Conservation (phyloP, 345 rosid genomes). For the Excoecaria agallocha region DNA sequence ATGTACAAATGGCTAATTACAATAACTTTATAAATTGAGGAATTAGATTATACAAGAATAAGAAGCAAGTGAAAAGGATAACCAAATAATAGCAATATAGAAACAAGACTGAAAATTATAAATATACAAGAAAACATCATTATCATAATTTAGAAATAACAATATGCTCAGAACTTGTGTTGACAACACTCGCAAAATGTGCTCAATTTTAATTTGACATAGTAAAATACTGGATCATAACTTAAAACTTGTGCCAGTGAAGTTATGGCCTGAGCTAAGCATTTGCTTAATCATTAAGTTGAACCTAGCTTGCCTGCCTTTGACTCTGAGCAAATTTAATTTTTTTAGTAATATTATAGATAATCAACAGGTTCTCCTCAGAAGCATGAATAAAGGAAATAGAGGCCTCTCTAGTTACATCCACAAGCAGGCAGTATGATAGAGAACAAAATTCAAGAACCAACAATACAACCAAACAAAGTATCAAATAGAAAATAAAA, state of each 20-base stretch:
- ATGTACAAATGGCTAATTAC: background rate
- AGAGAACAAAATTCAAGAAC: too few species aligned
- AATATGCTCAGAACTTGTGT: background rate
- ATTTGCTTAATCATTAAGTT: background rate
- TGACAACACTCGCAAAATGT: background rate
- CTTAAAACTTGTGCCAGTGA: background rate
- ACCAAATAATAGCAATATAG: slow-evolving; percentile 78
- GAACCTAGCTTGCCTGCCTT: background rate
- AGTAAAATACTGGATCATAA: background rate
- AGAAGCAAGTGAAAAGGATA: slow-evolving; percentile 37
- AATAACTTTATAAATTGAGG: slow-evolving; percentile 1
- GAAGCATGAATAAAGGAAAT: too few species aligned
- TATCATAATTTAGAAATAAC: background rate
- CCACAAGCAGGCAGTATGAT: background rate
- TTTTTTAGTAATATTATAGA: too few species aligned
- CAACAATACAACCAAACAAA: too few species aligned
- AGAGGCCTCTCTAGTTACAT: background rate
- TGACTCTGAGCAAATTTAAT: background rate
- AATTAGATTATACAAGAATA: background rate
- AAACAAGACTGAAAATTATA: slow-evolving; percentile 45
- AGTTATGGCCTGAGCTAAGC: background rate
- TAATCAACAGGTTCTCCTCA: too few species aligned
- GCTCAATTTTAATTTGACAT: background rate
- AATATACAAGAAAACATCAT: background rate
- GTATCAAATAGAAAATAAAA: too few species aligned